Percentiles rank a stretch among this genome's conserved stretches.
Conservation (phyloP, 441 rosid species). For the Populus trichocarpa region DNA sequence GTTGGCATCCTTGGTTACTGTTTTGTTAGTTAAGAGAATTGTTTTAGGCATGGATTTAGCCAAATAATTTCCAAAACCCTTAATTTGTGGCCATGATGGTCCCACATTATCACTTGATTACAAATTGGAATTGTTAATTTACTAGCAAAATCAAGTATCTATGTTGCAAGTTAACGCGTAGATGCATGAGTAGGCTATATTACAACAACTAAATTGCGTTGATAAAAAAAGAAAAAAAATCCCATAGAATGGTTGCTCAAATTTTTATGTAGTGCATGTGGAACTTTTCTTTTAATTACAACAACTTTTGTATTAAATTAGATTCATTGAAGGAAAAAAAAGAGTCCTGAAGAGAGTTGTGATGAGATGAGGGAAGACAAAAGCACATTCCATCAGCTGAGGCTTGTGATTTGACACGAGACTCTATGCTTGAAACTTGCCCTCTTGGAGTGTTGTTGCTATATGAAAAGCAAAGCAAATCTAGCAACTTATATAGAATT, state of each 20-base stretch:
- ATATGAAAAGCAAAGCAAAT: background rate
- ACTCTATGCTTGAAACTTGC: slow-evolving; percentile 5
- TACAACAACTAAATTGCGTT: background rate
- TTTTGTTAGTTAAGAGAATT: too few relatives aligned
- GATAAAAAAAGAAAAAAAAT: too few relatives aligned
- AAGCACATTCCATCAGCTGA: background rate
- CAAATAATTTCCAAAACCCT: background rate
- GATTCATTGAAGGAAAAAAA: background rate
- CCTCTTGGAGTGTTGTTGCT: background rate
- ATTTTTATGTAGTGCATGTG: background rate
- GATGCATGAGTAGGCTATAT: background rate
- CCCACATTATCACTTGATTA: background rate
- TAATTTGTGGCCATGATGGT: background rate
- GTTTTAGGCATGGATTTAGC: background rate
- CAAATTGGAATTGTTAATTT: background rate
- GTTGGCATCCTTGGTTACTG: background rate
- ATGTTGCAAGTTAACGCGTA: background rate
- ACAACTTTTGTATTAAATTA: too few relatives aligned
- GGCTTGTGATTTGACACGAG: slow-evolving; percentile 1
- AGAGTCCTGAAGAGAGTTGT: background rate
- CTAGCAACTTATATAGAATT: background rate
- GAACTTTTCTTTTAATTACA: background rate
- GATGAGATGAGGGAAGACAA: background rate
- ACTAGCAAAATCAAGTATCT: background rate
- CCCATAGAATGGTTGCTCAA: background rate